Evolutionary conservation across 352 stramenopile species (phyloP), one percentile per base, ranked within the genome.

Genomic region (Phytophthora pisi): DNA sequence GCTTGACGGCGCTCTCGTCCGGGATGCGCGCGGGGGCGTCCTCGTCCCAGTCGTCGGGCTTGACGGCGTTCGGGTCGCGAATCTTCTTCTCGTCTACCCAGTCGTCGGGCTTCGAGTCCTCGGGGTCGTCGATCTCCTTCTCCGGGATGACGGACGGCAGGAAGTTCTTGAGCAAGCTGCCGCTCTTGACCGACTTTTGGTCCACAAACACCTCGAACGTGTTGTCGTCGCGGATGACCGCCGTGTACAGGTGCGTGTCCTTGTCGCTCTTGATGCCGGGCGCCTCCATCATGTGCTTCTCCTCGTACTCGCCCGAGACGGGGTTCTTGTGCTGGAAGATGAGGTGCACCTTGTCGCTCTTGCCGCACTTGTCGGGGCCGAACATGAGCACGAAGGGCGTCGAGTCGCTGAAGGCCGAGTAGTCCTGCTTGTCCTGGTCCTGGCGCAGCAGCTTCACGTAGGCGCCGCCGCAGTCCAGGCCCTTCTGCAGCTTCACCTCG

Each of bases 301-400:
- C 95, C 61, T 98, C 91, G 68, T 96, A 98, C 74, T 90, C 70
- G n/a, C 82, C 70, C 5, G 91, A 97, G 23, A 97, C 51, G 0
- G 94, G 95, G 81, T 98, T 98, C 74, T 97, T 81, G 81, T 98
- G 91, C 70, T 97, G 88, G 70, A 98, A 93, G 62, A 98, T 98
- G 28, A 98, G 92, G 61, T 98, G 96, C 59, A 97, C 87, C 70
- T 98, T 98, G 74, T 98, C 94, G 68, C 78, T 98, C 11, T 78
- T 69, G 42, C 95, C 95, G 69, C 96, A 98, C 63, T 97, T 97
- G 74, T 98, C 96, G 1, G 96, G 96, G 0, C 96, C 96, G 75
- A 98, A 98, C 96, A 98, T 98, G 75, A 98, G 89, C 57, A 91
- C 86, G 64, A 98, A 98, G 28, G 93, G 94, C 50, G 91, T 94